Conservation (phyloP, 1,139 yeast genomes). For the Eremothecium sinecaudum region DNA sequence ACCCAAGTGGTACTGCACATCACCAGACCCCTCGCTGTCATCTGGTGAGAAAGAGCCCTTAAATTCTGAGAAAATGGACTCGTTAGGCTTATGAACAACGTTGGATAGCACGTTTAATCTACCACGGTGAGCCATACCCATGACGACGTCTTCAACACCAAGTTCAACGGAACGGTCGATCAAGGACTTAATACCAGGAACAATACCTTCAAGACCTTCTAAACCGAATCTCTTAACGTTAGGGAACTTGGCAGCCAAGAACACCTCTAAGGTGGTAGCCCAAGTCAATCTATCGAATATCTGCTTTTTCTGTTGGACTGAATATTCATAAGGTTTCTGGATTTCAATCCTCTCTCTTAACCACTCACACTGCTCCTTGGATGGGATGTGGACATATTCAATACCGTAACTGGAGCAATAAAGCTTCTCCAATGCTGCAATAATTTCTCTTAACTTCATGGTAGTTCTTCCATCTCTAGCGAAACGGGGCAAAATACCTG, state of each 20-base stretch:
- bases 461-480: constrained; percentile 57
- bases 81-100: constrained; percentile 97
- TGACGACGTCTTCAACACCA: constrained; percentile 92
- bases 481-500: constrained; percentile 93
- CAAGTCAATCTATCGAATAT: constrained; percentile 93
- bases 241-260: constrained; percentile 91
- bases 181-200: constrained; percentile 94
- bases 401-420: constrained; percentile 88
- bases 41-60: constrained; percentile 78
- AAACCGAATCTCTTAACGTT: constrained; percentile 97
- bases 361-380: constrained; percentile 96
- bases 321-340: constrained; percentile 76
- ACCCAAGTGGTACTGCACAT: constrained; percentile 97
- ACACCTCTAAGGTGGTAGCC: constrained; percentile 89
- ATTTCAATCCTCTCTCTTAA: constrained; percentile 92
- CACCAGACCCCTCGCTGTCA: constrained; percentile 88
- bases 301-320: constrained; percentile 87
- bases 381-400: constrained; percentile 94
- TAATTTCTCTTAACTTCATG: constrained; percentile 66
- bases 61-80: constrained; percentile 93
- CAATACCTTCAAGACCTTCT: constrained; percentile 95
- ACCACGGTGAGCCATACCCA: constrained; percentile 99
- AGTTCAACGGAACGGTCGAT: constrained; percentile 88
- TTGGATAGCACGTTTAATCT: constrained; percentile 94
- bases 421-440: constrained; percentile 67